Base-by-base conservation (phyloP, 2,329 filamentous ascomycete species). In the Exophiala phaeomuriformis region DNA sequence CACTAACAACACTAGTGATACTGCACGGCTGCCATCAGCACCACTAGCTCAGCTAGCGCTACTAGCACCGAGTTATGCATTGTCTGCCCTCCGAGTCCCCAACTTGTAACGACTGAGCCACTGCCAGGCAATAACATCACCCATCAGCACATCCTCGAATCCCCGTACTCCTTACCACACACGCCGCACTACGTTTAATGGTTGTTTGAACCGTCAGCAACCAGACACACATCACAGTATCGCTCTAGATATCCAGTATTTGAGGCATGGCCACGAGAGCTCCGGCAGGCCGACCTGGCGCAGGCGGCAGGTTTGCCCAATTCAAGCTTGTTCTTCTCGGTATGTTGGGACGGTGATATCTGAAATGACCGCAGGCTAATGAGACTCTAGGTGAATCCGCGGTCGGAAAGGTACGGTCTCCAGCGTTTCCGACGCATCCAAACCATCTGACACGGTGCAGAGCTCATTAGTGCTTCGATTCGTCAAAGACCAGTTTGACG, bases 401-500 rank as follows among this genome's bases (percentile, higher is more conserved):
- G 55, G 93, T 98, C 54, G 93, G 93, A 85, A 98, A 98, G 88
- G 89, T 94, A 62, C 37, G 49, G 40, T 49, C 41, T 30, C 35
- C 43, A 27, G 8, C 45, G 12, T 40, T 33, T 57, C 53, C 58
- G 51, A 42, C 10, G 8, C 44, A 33, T 47, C 42, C 48, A 37
- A 42, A 12, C 28, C 28, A 10, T 30, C 56, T 60, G 53, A 60
- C 53, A 45, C 36, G 19, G 56, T 64, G 55, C 65, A 95, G 91
- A 96, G 90, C 76, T 98, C 93, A 63, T 85, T 98, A 72, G 93
- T 98, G 53, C 78, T 98, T 69, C 86, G 94, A 75, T 98, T 98
- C 68, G 93, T 98, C 69, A 98, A 98, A 82, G 91, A 98, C 74
- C 93, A 97, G 88, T 98, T 98, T 75, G 93, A 98, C 78, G 84